Evolutionary conservation across 371 early-diverging fungal genomes (phyloP), one percentile per base, ranked within the genome.

Genomic region (Thermomucor indicae-seudaticae): DNA sequence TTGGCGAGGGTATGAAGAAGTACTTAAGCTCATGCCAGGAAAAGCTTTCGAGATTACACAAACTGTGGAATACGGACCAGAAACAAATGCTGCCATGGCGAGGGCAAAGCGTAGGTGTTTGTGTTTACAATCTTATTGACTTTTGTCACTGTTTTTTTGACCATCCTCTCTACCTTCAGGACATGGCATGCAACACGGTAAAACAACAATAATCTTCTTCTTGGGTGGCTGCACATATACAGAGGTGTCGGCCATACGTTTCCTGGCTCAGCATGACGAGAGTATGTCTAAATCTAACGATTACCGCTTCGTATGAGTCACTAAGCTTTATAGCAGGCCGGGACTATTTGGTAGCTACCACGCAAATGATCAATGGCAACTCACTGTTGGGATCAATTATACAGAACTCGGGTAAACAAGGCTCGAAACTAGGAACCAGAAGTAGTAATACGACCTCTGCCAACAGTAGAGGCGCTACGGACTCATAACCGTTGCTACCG

Each of bases 201-300:
- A 81, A 23, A 81, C 85, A 5, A 91, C 93, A 1, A 65, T 96
- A 40, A 84, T 96, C 4, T 84, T 95, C 49, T 95, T 93, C 63
- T 69, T 97, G n/a, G 97, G 96, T 31, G 97, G 97, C n/a, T 93
- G 94, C 62, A 95, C 96, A 2, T 88, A 75, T 44, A 88, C 96
- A 7, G 97, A 97, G 62, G 83, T 95, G 11, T 79, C 93, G 6
- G 92, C 95, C 19, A 72, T 94, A 20, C 78, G 96, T 12, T 88
- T 91, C 60, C 64, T 95, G 38, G 80, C 90, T 11, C 84, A 85
- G 56, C 85, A 87, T 54, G 84, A 85, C 31, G 83, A 83, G 55
- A 86, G 89, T 80, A 70, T 45, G 60, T 56, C n/a, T n/a, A n/a
- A n/a, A n/a, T n/a, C n/a, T n/a, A n/a, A n/a, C n/a, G n/a, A n/a